A percentile compares a stretch with the other conserved stretches of the same genome.
These are phyloP conservation scores for Penicillium herquei DNA, from an alignment of 495 filamentous ascomycete species.

Conservation along the genomic window DNA sequence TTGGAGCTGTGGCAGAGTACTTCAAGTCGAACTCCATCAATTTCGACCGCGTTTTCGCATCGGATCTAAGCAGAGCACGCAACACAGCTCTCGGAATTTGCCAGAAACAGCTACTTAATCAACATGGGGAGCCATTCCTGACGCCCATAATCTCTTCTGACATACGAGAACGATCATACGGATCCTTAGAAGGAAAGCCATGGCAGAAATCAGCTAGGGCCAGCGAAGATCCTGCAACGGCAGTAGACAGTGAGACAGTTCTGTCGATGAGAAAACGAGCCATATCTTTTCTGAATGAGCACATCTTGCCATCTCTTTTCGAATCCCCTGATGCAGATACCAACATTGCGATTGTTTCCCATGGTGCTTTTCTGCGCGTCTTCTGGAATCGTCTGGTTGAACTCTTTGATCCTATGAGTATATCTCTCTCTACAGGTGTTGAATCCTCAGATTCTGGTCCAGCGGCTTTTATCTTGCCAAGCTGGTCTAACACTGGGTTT, in stretches of 20 bases:
- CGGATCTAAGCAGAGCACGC: constrained; percentile 69
- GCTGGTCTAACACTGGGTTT: constrained; percentile 69
- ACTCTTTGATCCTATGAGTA: constrained; percentile 45
- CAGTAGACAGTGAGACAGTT: constrained; percentile 40
- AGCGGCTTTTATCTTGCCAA: constrained; percentile 26
- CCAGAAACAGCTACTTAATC: constrained; percentile 3
- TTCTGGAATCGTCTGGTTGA: constrained; percentile 62
- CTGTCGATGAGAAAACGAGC: constrained; percentile 61
- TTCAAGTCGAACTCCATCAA: constrained; percentile 33
- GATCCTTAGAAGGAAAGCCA: constrained; percentile 21
- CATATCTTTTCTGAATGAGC: constrained; percentile 58
- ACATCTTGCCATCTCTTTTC: constrained; percentile 57
- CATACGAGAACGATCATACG: constrained; percentile 30
- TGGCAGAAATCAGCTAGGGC: neutral
- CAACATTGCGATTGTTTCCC: constrained; percentile 68
- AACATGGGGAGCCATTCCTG: neutral
- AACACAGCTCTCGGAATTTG: constrained; percentile 52
- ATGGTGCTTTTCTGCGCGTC: constrained; percentile 73
- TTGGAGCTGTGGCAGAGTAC: constrained; percentile 53
- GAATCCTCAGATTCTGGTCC: constrained; percentile 8
- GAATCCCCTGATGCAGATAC: constrained; percentile 18
- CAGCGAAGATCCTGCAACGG: neutral
- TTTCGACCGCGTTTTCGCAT: constrained; percentile 71
- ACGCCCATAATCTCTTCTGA: constrained; percentile 16
- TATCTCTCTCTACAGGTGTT: constrained; percentile 16